These are phyloP conservation scores for Leptosphaerulina australis DNA, from an alignment of 2,329 filamentous ascomycete genomes.

Conservation along the genomic window DNA sequence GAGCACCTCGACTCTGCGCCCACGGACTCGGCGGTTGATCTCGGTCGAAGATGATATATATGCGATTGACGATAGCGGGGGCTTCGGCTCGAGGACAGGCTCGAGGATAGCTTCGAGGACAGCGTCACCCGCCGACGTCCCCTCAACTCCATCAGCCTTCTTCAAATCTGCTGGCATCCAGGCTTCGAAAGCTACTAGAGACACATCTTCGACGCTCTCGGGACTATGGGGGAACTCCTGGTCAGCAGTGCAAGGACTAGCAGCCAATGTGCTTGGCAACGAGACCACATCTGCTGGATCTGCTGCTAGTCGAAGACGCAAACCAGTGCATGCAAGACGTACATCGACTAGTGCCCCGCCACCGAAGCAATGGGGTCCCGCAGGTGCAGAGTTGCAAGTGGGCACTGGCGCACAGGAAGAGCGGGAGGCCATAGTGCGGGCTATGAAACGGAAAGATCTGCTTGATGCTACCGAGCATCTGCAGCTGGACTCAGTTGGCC, in stretches of 20 bases:
- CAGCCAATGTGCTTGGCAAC: slow-evolving; percentile 55
- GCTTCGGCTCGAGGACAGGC: slow-evolving; percentile 48
- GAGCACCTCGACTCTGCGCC: slow-evolving; percentile 54
- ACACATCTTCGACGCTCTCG: slow-evolving; percentile 45
- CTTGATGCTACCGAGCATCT: slow-evolving; percentile 51
- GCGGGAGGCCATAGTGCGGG: slow-evolving; percentile 54
- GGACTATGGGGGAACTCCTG: slow-evolving; percentile 57
- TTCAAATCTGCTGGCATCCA: slow-evolving; percentile 31
- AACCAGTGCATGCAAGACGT: slow-evolving; percentile 41
- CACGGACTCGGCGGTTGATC: slow-evolving; percentile 55
- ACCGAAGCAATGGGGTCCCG: slow-evolving; percentile 57
- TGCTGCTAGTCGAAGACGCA: slow-evolving; percentile 32
- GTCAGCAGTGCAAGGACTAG: slow-evolving; percentile 57
- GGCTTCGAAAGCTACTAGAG: slow-evolving; percentile 27
- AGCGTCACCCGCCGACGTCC: slow-evolving; percentile 42
- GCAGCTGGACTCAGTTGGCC: slow-evolving; percentile 53
- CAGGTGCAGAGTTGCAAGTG: slow-evolving; percentile 46
- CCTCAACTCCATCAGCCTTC: slow-evolving; percentile 39
- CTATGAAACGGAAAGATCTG: slow-evolving; percentile 57
- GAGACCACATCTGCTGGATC: slow-evolving; percentile 37
- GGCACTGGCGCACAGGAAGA: slow-evolving; percentile 55
- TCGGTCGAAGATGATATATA: slow-evolving; percentile 56
- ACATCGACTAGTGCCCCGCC: slow-evolving; percentile 47
- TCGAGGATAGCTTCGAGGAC: slow-evolving; percentile 49
- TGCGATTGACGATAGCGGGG: slow-evolving; percentile 40